Evolutionary conservation across 148 eudicot genomes (phyloP).

Genomic region (Spergularia bocconei): DNA sequence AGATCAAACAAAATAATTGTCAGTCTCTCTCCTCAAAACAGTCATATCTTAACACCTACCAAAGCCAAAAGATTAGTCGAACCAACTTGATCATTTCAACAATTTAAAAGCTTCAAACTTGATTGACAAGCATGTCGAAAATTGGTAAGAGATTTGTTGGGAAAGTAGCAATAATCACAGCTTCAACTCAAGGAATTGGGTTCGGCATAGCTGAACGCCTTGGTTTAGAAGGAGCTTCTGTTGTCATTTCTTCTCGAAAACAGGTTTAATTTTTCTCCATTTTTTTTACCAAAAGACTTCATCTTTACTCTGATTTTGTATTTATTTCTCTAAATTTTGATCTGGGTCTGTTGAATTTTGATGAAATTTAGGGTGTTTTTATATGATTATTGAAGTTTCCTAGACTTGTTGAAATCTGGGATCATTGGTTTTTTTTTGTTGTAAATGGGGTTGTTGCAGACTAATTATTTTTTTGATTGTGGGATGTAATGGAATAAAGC

Average conservation of each 20-base stretch:
- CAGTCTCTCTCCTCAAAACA: slow-evolving; percentile 9
- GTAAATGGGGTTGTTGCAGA: slow-evolving; percentile 20
- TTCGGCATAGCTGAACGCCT: slow-evolving; percentile 76
- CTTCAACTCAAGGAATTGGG: slow-evolving; percentile 98
- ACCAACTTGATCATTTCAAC: not conserved
- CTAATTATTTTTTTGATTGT: too few species aligned
- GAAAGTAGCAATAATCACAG: slow-evolving; percentile 82
- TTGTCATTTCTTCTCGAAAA: slow-evolving; percentile 79
- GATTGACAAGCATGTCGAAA: slow-evolving; percentile 29
- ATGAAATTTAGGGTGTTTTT: not conserved
- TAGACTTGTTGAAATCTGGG: too few species aligned
- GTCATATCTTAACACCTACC: not conserved
- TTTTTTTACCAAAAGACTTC: not conserved
- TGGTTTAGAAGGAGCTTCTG: slow-evolving; percentile 87
- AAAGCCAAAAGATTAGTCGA: not conserved
- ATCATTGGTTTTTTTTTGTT: slow-evolving; percentile 10
- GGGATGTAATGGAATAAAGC: too few species aligned
- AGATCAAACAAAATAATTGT: not conserved
- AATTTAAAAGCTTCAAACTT: not conserved
- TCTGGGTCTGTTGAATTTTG: slow-evolving; percentile 11
- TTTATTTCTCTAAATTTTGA: not conserved
- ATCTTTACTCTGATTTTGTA: not conserved
- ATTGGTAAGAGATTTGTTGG: slow-evolving; percentile 64
- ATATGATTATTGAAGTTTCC: not conserved
- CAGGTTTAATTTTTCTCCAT: slow-evolving; percentile 37